phyloP scores from a whole-genome alignment of 768 basidiomycete species.

The Lactifluus rugatus region DNA sequence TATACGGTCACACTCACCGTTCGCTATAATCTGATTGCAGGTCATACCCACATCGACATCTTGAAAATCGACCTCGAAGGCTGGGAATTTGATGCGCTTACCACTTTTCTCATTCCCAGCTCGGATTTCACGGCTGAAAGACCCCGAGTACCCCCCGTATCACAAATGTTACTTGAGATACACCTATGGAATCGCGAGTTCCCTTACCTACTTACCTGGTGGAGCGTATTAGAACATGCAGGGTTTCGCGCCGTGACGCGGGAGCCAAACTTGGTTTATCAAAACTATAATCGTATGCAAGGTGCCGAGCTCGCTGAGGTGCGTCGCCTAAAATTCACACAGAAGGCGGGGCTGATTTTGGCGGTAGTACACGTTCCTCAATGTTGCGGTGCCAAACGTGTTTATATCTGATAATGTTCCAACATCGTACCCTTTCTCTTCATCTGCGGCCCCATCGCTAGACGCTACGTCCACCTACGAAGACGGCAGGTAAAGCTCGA shows the following conservation, averaged over 20 bases:
- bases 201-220: slow-evolving; percentile 31
- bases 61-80: slow-evolving; percentile 42
- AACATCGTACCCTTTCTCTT: background rate
- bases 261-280: slow-evolving; percentile 31
- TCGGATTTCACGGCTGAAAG: slow-evolving; percentile 24
- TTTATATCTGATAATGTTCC: slow-evolving; percentile 1
- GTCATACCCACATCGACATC: slow-evolving; percentile 32
- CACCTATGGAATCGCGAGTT: slow-evolving; percentile 26
- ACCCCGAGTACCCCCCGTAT: slow-evolving; percentile 32
- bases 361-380: slow-evolving; percentile 12
- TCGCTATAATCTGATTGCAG: background rate
- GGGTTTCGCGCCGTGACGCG: slow-evolving; percentile 41
- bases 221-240: slow-evolving; percentile 37
- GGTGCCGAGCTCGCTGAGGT: slow-evolving; percentile 28
- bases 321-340: background rate
- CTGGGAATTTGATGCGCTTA: slow-evolving; percentile 37
- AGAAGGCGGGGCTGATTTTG: background rate
- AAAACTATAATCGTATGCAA: slow-evolving; percentile 24
- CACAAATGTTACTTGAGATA: slow-evolving; percentile 40
- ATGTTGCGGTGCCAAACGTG: slow-evolving; percentile 4
- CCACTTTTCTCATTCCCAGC: slow-evolving; percentile 32
- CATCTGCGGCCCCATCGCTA: background rate
- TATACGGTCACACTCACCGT: background rate
- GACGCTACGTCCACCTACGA: background rate
- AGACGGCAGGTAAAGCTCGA: background rate